phyloP scores from a whole-genome alignment of 2,329 filamentous ascomycete species.

The Cladosporium sphaerospermum region DNA sequence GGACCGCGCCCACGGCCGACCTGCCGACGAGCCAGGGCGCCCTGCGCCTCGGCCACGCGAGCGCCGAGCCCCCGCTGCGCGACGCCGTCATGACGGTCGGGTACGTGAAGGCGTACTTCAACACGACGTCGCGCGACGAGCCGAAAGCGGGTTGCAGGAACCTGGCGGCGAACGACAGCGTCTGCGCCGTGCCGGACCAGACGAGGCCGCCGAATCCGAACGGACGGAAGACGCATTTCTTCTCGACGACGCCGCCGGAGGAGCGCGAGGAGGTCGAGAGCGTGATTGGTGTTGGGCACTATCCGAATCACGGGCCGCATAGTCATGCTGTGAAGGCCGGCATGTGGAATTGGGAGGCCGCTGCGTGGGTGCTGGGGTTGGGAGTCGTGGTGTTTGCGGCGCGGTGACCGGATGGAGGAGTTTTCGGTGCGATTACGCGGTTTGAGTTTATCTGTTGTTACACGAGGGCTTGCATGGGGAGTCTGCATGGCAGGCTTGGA shows the following conservation, averaged over 20 bases:
- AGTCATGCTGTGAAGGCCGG: background rate
- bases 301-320: background rate
- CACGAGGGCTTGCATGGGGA: too few relatives aligned
- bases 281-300: background rate
- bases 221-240: slow-evolving; percentile 18
- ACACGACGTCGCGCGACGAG: slow-evolving; percentile 40
- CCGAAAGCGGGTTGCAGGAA: background rate
- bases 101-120: slow-evolving; percentile 76
- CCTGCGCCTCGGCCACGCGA: slow-evolving; percentile 71
- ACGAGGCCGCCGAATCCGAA: slow-evolving; percentile 13
- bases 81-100: slow-evolving; percentile 60
- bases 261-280: background rate
- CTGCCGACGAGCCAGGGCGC: slow-evolving; percentile 55
- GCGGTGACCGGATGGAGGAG: background rate
- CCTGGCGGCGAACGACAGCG: background rate
- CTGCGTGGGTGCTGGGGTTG: background rate
- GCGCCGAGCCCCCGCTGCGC: slow-evolving; percentile 57
- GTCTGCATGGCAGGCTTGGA: too few relatives aligned
- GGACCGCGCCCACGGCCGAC: slow-evolving; percentile 39
- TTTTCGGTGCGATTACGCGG: too few relatives aligned
- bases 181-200: slow-evolving; percentile 19
- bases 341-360: background rate
- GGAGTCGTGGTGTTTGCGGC: background rate
- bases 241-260: background rate
- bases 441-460: too few relatives aligned